Conservation (phyloP, 192 early-diverging fungal genomes). For the Pilaira anomala region DNA sequence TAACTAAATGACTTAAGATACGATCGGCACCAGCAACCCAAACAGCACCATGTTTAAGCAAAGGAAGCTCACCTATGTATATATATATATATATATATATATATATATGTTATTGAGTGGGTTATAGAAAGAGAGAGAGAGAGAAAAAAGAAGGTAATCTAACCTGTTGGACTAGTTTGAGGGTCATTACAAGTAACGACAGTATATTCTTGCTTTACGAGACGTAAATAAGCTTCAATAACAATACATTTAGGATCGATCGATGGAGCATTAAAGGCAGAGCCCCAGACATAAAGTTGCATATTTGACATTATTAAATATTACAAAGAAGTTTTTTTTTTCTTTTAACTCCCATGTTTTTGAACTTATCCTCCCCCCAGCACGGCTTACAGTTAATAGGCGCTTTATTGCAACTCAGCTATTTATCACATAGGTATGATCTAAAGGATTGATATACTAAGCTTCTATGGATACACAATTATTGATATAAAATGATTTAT, state of each 20-base stretch:
- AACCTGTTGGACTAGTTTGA: conserved; percentile 63
- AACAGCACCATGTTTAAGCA: conserved; percentile 56
- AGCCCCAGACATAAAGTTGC: conserved; percentile 72
- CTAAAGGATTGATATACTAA: too few relatives aligned
- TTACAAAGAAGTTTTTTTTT: neutral
- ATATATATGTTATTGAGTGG: neutral
- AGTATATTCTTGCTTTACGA: conserved; percentile 51
- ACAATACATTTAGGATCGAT: conserved; percentile 73
- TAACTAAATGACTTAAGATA: conserved; percentile 45
- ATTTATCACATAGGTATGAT: too few relatives aligned
- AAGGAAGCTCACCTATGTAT: conserved; percentile 63
- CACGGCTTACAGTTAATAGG: too few relatives aligned
- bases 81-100: neutral
- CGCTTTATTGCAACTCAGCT: too few relatives aligned
- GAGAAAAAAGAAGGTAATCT: neutral
- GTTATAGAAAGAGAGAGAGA: neutral
- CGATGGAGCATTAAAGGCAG: conserved; percentile 57
- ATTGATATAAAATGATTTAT: too few relatives aligned
- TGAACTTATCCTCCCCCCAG: neutral
- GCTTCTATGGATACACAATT: too few relatives aligned
- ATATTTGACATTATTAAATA: conserved; percentile 25
- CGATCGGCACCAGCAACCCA: conserved; percentile 53
- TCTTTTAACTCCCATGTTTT: neutral
- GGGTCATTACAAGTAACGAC: conserved; percentile 61
- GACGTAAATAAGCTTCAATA: conserved; percentile 58